These are phyloP conservation scores for Phylloporus sp. DNA, from an alignment of 768 basidiomycete genomes.

Conservation along the genomic window DNA sequence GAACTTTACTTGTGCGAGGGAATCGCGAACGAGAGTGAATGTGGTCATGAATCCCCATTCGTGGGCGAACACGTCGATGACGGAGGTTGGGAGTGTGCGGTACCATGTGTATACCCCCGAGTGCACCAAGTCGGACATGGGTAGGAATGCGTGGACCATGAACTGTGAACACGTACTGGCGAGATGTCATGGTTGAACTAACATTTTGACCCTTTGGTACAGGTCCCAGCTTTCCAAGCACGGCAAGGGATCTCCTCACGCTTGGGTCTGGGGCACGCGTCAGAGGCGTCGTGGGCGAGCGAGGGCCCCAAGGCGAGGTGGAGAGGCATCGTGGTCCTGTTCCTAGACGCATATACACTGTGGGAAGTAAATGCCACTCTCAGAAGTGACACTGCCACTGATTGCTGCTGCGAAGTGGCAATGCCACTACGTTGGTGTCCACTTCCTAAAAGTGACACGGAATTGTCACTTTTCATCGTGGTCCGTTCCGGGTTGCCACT, in stretches of 20 bases:
- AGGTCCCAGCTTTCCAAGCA: constrained; percentile 36
- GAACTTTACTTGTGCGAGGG: constrained; percentile 58
- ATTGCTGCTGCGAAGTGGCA: no score
- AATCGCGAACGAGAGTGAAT: constrained; percentile 44
- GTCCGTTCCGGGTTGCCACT: no score
- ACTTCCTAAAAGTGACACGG: no score
- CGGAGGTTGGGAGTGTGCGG: constrained; percentile 58
- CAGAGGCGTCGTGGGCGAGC: constrained; percentile 9
- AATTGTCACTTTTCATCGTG: no score
- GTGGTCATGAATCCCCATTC: constrained; percentile 94
- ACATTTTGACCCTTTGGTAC: constrained; percentile 34
- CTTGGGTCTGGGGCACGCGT: constrained; percentile 20
- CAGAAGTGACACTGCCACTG: no score
- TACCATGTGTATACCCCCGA: no score
- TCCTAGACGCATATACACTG: no score
- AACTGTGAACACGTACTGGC: no score
- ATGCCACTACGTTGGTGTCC: no score
- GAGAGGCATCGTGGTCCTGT: not conserved
- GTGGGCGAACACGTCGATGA: constrained; percentile 74
- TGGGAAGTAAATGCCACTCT: no score
- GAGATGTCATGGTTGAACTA: constrained; percentile 31
- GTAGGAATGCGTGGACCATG: no score
- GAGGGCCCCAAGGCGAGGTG: not conserved
- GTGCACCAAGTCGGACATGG: no score
- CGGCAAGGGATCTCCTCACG: constrained; percentile 19